Conservation (phyloP, 2,329 filamentous ascomycete species). For the Phyllosticta citrichinensis region DNA sequence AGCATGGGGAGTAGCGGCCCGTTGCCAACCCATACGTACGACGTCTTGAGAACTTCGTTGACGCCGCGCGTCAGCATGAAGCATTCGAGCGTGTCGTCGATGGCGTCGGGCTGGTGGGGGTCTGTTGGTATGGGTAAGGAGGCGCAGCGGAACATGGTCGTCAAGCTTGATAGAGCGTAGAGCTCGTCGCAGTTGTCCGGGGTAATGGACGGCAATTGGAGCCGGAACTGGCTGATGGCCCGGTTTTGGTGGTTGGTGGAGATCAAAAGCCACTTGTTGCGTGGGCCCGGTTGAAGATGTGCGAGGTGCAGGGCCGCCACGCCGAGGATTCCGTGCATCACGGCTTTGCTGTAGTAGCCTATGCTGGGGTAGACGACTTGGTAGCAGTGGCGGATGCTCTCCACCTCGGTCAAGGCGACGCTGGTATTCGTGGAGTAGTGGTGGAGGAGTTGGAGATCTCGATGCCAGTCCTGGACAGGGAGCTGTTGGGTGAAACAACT, state of each 20-base stretch:
- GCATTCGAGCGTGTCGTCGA: conserved; percentile 25
- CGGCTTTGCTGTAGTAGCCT: conserved; percentile 8
- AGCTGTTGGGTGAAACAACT: conserved; percentile 13
- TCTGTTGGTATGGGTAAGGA: conserved; percentile 5
- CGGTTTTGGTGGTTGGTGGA: conserved; percentile 28
- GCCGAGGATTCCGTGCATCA: conserved; percentile 11
- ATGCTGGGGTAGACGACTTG: conserved; percentile 5
- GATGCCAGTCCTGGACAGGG: conserved; percentile 7
- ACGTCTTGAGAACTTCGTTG: conserved; percentile 16
- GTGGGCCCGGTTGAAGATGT: conserved; percentile 13
- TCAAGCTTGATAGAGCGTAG: conserved; percentile 13
- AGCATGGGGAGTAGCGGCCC: conserved; percentile 1
- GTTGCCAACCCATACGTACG: background rate
- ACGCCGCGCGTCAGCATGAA: conserved; percentile 28
- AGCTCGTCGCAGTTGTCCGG: conserved; percentile 22
- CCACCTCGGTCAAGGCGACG: conserved; percentile 6
- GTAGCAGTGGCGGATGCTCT: conserved; percentile 7
- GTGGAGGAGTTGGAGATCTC: conserved; percentile 10
- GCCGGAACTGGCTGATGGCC: conserved; percentile 23
- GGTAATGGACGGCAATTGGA: conserved; percentile 20
- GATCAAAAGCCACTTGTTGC: conserved; percentile 22
- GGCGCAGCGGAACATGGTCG: conserved; percentile 5
- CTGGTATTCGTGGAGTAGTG: conserved; percentile 10
- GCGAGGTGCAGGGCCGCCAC: conserved; percentile 9
- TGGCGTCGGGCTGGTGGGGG: conserved; percentile 11